A percentile compares a stretch with the other conserved stretches of the same genome.
phyloP scores from a whole-genome alignment of 306 rosid species.

The Cucurbita argyrosperma region DNA sequence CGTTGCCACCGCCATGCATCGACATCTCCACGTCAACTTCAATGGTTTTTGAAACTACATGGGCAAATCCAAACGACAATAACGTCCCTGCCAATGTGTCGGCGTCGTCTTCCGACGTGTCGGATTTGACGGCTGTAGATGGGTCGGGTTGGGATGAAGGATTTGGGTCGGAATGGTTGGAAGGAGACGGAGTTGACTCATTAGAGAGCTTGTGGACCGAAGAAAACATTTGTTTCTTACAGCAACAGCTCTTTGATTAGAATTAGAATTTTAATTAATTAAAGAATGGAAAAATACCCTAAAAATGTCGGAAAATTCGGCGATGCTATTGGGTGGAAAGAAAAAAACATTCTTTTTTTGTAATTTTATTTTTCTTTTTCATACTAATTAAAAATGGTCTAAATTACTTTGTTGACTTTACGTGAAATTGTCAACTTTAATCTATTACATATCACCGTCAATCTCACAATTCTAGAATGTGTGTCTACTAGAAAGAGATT shows the following conservation, averaged over 20 bases:
- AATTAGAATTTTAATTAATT: not conserved
- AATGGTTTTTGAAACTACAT: not conserved
- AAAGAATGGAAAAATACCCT: not conserved
- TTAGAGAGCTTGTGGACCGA: conserved; percentile 2
- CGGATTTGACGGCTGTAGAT: not conserved
- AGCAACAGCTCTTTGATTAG: not conserved
- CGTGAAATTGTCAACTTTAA: too few relatives aligned
- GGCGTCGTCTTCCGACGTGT: not conserved
- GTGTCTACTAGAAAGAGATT: too few relatives aligned
- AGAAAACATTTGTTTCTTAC: conserved; percentile 3
- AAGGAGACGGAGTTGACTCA: conserved; percentile 9
- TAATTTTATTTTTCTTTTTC: not conserved
- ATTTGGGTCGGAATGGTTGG: not conserved
- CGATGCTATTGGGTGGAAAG: not conserved
- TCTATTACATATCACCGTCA: too few relatives aligned
- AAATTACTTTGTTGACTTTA: not conserved
- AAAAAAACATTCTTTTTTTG: not conserved
- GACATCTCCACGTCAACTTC: not conserved
- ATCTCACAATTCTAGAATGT: too few relatives aligned
- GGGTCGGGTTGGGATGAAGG: not conserved
- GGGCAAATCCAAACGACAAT: not conserved
- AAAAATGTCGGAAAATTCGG: not conserved
- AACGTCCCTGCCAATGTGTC: not conserved
- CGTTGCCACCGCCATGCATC: not conserved
- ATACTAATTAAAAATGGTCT: not conserved